phyloP scores from a whole-genome alignment of 1,284 basidiomycete species.

The Ustilago trichophora region DNA sequence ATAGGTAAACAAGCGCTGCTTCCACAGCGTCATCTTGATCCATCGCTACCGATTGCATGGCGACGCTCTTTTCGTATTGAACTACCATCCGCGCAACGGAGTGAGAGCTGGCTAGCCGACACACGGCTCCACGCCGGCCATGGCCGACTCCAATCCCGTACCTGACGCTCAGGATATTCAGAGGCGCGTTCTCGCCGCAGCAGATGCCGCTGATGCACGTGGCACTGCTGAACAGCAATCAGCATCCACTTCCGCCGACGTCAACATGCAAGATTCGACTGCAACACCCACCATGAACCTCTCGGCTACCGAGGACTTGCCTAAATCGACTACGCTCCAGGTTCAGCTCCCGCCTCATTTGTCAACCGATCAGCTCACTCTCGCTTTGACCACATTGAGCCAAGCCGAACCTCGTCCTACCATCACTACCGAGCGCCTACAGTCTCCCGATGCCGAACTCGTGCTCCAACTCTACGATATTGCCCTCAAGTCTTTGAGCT shows the following conservation, averaged over 20 bases:
- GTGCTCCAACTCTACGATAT: conserved; percentile 40
- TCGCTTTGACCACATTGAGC: conserved; percentile 25
- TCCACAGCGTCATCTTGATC: neutral
- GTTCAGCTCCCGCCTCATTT: conserved; percentile 25
- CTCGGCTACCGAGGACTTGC: neutral
- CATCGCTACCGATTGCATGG: conserved; percentile 6
- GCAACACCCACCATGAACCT: neutral
- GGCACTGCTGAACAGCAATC: conserved; percentile 2
- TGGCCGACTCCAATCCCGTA: conserved; percentile 34
- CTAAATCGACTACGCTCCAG: conserved; percentile 5
- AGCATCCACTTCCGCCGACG: conserved; percentile 7
- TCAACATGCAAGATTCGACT: conserved; percentile 16
- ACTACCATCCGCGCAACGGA: neutral
- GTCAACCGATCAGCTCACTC: conserved; percentile 19
- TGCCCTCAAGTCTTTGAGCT: conserved; percentile 18
- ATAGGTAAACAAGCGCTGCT: too few species aligned
- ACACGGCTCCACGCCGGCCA: conserved; percentile 20
- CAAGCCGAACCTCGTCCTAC: conserved; percentile 5
- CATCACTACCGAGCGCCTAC: conserved; percentile 22
- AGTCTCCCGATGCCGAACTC: conserved; percentile 33
- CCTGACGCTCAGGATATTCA: conserved; percentile 44
- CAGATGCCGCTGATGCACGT: conserved; percentile 24
- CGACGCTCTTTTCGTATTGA: conserved; percentile 3
- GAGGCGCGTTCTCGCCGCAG: conserved; percentile 20
- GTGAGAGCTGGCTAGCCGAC: conserved; percentile 8